Conservation (phyloP, 768 basidiomycete genomes). For the Russula vinacea region DNA sequence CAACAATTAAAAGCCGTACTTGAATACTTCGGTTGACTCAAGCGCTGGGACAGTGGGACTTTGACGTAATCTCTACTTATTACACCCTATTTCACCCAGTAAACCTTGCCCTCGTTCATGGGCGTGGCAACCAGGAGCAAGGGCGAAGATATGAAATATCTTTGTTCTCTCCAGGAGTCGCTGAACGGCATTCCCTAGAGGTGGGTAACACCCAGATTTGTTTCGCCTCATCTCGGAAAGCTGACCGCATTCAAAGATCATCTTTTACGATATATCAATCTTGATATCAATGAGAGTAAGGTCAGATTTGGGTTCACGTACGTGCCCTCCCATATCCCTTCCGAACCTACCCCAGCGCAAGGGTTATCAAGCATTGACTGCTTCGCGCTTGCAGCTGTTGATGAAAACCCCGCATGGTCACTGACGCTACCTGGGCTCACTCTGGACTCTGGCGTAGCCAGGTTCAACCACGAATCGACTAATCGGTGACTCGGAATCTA, state of each 20-base stretch:
- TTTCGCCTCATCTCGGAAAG: neutral
- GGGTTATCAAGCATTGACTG: too few relatives aligned
- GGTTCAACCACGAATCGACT: too few relatives aligned
- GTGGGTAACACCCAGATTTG: neutral
- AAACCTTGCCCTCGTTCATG: neutral
- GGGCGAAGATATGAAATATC: neutral
- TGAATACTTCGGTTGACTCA: conserved; percentile 2
- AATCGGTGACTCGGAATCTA: too few relatives aligned
- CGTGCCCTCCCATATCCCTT: too few relatives aligned
- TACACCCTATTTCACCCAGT: neutral
- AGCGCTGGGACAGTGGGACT: neutral
- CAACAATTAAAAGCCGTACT: neutral
- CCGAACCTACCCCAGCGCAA: too few relatives aligned
- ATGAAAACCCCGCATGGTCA: too few relatives aligned
- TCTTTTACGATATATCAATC: too few relatives aligned
- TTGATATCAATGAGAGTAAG: too few relatives aligned
- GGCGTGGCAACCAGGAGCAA: neutral
- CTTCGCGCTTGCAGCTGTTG: too few relatives aligned
- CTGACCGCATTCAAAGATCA: conserved; percentile 1
- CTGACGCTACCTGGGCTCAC: too few relatives aligned
- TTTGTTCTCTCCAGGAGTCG: neutral
- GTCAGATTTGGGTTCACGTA: too few relatives aligned
- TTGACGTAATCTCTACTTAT: neutral
- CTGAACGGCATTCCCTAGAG: neutral
- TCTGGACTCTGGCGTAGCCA: too few relatives aligned